These are phyloP conservation scores for Podospora bellae-mahoneyi DNA, from an alignment of 495 filamentous ascomycete species.

Conservation along the genomic window DNA sequence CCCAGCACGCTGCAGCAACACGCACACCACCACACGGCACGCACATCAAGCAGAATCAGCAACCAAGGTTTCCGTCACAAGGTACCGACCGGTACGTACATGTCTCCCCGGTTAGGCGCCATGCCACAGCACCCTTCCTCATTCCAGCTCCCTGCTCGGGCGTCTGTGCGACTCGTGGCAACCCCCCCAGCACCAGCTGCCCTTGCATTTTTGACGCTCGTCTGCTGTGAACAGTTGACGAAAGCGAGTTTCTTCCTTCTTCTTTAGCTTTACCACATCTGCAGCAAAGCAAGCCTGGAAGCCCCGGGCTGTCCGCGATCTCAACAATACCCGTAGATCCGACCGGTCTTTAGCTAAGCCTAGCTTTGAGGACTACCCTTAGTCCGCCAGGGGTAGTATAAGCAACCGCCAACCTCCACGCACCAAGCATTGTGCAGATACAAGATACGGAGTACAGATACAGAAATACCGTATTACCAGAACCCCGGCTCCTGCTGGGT, in stretches of 20 bases:
- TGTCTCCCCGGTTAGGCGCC: constrained; percentile 18
- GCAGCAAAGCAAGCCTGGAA: neutral
- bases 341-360: neutral
- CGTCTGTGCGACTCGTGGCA: constrained; percentile 23
- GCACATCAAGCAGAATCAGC: neutral
- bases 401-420: neutral
- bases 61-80: neutral
- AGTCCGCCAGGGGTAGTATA: neutral
- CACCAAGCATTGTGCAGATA: no score
- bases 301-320: constrained; percentile 1
- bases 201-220: constrained; percentile 19
- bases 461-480: neutral
- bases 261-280: neutral
- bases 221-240: constrained; percentile 16
- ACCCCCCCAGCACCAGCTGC: neutral
- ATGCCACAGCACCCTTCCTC: constrained; percentile 17
- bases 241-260: constrained; percentile 6
- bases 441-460: neutral
- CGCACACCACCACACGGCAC: neutral
- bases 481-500: neutral
- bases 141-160: constrained; percentile 16
- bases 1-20: neutral
- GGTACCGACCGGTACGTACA: constrained; percentile 28
- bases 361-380: neutral
- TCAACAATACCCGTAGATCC: neutral